Evolutionary conservation across 2,329 filamentous ascomycete species (phyloP), one percentile per base, ranked within the genome.

Genomic region (Raffaelea ambrosiae): DNA sequence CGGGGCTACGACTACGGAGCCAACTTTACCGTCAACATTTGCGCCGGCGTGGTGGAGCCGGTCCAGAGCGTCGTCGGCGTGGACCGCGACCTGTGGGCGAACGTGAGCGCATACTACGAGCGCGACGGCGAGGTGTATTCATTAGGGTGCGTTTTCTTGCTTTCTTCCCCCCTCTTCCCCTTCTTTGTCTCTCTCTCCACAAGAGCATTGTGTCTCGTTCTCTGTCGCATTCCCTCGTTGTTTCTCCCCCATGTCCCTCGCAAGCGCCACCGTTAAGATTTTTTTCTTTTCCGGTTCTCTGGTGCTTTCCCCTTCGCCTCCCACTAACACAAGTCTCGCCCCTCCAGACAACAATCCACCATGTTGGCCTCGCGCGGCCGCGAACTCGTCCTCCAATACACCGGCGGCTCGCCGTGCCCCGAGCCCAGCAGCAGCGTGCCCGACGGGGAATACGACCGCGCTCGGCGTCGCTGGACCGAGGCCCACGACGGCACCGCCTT

Each of bases 1-100:
- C 77, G 76, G 50, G 87, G 87, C 31, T 85, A 81, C 62, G 87
- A 91, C 65, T 87, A 89, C 56, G 80, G 78, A 53, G 79, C 80
- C 54, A 91, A 91, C 68, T 93, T 93, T 59, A 91, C 86, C 2
- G 61, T 91, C 58, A 93, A 93, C 66, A 83, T 93, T 57, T 93
- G 87, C 68, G 81, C 75, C 33, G 72, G 85, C 1, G 84, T 90
- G n/a, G 75, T 89, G 16, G 79, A 85, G 56, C 69, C 77, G 16
- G 69, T 85, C 19, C 68, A 74, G 40, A 70, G 79, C 52, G 77
- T 86, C 10, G 73, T 77, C 11, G 85, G 83, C n/a, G 63, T 90
- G 14, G 72, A 81, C 40, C 71, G 77, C 63, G 61, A 63, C 48
- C 58, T 72, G 43, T 87, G 81, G 81, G 70, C 70, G 65, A 90